These are phyloP conservation scores for Bauhinia variegata DNA, from an alignment of 306 rosid species.

Conservation along the genomic window DNA sequence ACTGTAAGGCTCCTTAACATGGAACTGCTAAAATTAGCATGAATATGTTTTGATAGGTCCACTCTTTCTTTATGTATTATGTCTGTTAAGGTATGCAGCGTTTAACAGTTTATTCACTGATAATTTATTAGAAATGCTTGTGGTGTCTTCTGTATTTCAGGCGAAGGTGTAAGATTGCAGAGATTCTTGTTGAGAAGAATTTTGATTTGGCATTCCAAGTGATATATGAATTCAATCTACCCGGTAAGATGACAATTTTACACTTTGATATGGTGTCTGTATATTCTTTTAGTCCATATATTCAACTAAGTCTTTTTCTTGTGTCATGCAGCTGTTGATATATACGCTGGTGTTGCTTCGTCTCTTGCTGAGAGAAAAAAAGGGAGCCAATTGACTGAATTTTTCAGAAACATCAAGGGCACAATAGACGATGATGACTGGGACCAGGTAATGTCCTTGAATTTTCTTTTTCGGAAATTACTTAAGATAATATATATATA, in stretches of 20 bases:
- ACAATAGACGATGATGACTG: constrained; percentile 95
- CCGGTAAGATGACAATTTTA: constrained; percentile 58
- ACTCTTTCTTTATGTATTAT: constrained; percentile 22
- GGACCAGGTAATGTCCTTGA: constrained; percentile 77
- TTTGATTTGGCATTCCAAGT: constrained; percentile 96
- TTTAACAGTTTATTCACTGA: constrained; percentile 25
- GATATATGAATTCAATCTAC: constrained; percentile 89
- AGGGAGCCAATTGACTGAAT: constrained; percentile 90
- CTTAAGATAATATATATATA: no score
- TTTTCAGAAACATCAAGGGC: constrained; percentile 88
- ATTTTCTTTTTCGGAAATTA: constrained; percentile 32
- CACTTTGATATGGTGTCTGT: constrained; percentile 3
- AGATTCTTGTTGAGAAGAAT: constrained; percentile 91
- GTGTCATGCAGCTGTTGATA: constrained; percentile 78
- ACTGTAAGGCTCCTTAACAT: constrained; percentile 22
- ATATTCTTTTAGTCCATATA: constrained; percentile 2
- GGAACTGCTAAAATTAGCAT: constrained; percentile 4
- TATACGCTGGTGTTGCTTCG: constrained; percentile 94
- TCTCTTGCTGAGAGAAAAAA: constrained; percentile 95
- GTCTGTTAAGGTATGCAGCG: constrained; percentile 19
- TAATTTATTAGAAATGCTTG: constrained; percentile 34
- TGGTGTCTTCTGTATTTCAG: constrained; percentile 51
- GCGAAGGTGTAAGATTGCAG: constrained; percentile 92
- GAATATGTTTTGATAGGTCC: constrained; percentile 10
- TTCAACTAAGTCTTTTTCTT: constrained; percentile 32